phyloP scores from a whole-genome alignment of 192 early-diverging fungal genomes.

The Nowakowskiella sp. region DNA sequence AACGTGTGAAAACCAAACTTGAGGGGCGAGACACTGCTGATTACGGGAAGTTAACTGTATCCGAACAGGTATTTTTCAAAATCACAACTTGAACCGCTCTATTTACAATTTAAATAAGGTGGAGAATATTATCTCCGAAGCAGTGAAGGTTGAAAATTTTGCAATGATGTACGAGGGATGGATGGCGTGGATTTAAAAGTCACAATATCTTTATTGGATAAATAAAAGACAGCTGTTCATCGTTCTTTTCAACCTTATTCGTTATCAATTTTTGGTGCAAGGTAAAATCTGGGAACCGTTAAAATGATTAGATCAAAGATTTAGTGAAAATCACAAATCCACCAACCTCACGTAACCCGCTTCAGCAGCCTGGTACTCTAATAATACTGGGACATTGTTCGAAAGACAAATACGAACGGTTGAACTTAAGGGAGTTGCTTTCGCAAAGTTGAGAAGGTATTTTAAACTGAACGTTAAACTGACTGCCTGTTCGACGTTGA shows the following conservation, averaged over 20 bases:
- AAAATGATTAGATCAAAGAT: neutral
- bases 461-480: constrained; percentile 85
- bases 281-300: constrained; percentile 56
- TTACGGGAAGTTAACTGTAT: constrained; percentile 41
- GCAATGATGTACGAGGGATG: constrained; percentile 83
- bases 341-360: constrained; percentile 78
- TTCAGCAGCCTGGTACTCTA: constrained; percentile 87
- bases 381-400: constrained; percentile 80
- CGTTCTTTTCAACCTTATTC: constrained; percentile 21
- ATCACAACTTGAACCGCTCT: constrained; percentile 2
- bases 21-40: constrained; percentile 53
- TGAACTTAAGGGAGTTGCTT: constrained; percentile 77
- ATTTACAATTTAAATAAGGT: constrained; percentile 27
- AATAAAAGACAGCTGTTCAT: too few relatives aligned
- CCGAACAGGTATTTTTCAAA: constrained; percentile 47
- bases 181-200: constrained; percentile 77
- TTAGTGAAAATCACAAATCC: neutral
- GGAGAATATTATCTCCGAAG: constrained; percentile 56
- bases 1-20: constrained; percentile 53
- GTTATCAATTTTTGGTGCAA: constrained; percentile 74
- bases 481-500: constrained; percentile 73
- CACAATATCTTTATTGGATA: too few relatives aligned
- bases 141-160: constrained; percentile 57
- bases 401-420: constrained; percentile 75
- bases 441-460: constrained; percentile 90